These are phyloP conservation scores for Pyrrhoderma noxium DNA, from an alignment of 1,284 basidiomycete genomes.

Conservation along the genomic window DNA sequence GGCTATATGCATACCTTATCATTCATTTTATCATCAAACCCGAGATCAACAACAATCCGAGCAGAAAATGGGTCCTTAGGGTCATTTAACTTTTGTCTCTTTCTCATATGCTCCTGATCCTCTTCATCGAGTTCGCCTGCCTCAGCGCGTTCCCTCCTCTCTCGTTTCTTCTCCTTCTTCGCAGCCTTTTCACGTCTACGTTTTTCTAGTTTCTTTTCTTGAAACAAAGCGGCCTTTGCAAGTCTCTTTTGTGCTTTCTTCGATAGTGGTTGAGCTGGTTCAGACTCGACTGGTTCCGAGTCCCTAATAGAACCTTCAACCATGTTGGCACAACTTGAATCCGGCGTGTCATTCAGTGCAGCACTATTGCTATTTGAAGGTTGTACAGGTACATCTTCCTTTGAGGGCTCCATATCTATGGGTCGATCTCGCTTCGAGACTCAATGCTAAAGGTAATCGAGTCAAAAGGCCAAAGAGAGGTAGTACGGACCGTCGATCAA, in stretches of 20 bases:
- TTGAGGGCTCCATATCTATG: too few species aligned
- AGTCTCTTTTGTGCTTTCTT: conserved; percentile 80
- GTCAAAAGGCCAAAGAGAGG: too few species aligned
- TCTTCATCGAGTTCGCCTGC: conserved; percentile 44
- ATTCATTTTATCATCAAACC: conserved; percentile 92
- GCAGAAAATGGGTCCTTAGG: conserved; percentile 54
- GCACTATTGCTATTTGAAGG: too few species aligned
- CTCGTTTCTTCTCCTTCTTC: conserved; percentile 58
- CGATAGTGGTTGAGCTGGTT: conserved; percentile 38
- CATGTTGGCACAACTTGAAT: neutral
- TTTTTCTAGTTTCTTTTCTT: conserved; percentile 67
- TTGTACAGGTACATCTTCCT: too few species aligned
- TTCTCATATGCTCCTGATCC: conserved; percentile 34
- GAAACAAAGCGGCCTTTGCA: conserved; percentile 57
- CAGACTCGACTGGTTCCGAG: too few species aligned
- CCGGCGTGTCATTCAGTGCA: neutral
- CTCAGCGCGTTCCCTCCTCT: conserved; percentile 33
- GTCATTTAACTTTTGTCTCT: conserved; percentile 34
- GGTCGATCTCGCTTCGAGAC: too few species aligned
- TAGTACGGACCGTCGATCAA: too few species aligned
- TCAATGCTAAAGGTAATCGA: too few species aligned
- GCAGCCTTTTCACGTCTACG: conserved; percentile 69
- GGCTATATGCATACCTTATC: conserved; percentile 64
- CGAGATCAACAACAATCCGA: conserved; percentile 81
- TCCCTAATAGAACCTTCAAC: too few species aligned